These are phyloP conservation scores for Fusarium sacchari DNA, from an alignment of 2,329 filamentous ascomycete species.

Conservation along the genomic window DNA sequence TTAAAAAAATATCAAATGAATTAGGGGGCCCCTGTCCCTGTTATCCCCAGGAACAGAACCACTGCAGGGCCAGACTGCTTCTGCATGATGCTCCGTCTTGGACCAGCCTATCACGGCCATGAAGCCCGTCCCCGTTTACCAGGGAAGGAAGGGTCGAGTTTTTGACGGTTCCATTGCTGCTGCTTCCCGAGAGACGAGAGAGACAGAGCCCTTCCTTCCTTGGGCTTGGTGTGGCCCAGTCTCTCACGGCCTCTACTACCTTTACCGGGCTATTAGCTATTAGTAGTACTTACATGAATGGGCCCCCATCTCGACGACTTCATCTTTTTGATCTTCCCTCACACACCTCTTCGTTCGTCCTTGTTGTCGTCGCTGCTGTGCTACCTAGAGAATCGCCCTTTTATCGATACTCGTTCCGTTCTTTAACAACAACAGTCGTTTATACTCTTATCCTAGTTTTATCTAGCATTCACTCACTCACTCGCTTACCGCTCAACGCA, in stretches of 20 bases:
- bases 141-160: slow-evolving; percentile 16
- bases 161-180: slow-evolving; percentile 9
- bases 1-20: slow-evolving; percentile 30
- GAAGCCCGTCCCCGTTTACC: slow-evolving; percentile 26
- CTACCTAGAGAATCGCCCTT: slow-evolving; percentile 39
- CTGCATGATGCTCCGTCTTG: slow-evolving; percentile 20
- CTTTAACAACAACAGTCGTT: slow-evolving; percentile 33
- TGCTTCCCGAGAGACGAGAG: slow-evolving; percentile 18
- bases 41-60: not conserved
- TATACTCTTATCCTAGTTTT: slow-evolving; percentile 24
- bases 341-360: slow-evolving; percentile 19
- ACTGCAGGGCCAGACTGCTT: slow-evolving; percentile 9
- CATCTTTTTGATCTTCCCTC: slow-evolving; percentile 18
- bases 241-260: not conserved
- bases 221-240: slow-evolving; percentile 17
- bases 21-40: slow-evolving; percentile 24
- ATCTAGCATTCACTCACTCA: slow-evolving; percentile 11
- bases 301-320: slow-evolving; percentile 15
- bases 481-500: slow-evolving; percentile 20
- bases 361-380: slow-evolving; percentile 19
- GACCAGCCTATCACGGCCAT: slow-evolving; percentile 30
- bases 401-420: slow-evolving; percentile 42
- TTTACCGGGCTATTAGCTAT: too few relatives aligned
- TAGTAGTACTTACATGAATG: slow-evolving; percentile 31
- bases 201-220: slow-evolving; percentile 25